phyloP scores from a whole-genome alignment of 345 rosid species.

The Pugionium dolabratum region DNA sequence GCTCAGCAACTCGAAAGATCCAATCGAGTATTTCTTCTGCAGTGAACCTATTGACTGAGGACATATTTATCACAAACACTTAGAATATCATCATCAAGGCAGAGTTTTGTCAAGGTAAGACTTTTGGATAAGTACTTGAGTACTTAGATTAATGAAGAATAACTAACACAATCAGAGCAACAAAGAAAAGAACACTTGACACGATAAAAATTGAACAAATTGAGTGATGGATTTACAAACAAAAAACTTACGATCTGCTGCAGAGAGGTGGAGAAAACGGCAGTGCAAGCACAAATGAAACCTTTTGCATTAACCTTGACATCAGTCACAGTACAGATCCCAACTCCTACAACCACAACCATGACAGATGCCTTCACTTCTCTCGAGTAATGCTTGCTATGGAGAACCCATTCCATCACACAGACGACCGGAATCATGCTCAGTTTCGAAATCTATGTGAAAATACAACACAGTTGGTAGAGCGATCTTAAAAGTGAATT shows the following conservation, averaged over 20 bases:
- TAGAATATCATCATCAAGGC: constrained; percentile 22
- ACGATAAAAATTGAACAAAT: background rate
- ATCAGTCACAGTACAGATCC: constrained; percentile 95
- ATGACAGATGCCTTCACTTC: constrained; percentile 78
- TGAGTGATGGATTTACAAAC: background rate
- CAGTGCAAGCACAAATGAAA: constrained; percentile 77
- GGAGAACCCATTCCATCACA: constrained; percentile 93
- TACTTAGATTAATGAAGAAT: no score
- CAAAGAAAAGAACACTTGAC: background rate
- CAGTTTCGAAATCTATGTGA: constrained; percentile 73
- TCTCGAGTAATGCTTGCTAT: constrained; percentile 75
- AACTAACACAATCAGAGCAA: background rate
- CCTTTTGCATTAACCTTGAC: constrained; percentile 94
- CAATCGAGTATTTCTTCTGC: constrained; percentile 86
- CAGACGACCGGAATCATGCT: constrained; percentile 99
- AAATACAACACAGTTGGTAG: background rate
- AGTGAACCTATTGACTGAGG: constrained; percentile 86
- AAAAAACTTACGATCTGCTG: constrained; percentile 83
- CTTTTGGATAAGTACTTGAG: background rate
- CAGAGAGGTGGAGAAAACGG: constrained; percentile 77
- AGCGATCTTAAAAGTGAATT: background rate
- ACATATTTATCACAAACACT: constrained; percentile 21
- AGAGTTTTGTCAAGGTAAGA: background rate
- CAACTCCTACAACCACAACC: constrained; percentile 91
- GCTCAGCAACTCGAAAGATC: constrained; percentile 91